phyloP scores from a whole-genome alignment of 2,329 filamentous ascomycete genomes.

The Apiospora pterosperma region DNA sequence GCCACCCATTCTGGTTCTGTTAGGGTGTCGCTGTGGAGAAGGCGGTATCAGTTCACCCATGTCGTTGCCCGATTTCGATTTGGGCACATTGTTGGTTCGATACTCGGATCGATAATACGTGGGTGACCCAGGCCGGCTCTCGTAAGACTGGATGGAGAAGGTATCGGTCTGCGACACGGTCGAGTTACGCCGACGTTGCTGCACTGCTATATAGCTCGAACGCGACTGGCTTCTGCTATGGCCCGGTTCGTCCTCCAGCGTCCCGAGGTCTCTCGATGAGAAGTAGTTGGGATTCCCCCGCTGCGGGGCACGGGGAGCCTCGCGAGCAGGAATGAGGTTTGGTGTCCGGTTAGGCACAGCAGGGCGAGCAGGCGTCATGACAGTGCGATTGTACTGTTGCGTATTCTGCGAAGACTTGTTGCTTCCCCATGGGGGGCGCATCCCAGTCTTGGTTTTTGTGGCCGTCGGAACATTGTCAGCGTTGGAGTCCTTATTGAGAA shows the following conservation, averaged over 20 bases:
- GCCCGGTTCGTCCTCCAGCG: constrained; percentile 18
- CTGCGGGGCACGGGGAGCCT: constrained; percentile 31
- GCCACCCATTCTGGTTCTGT: constrained; percentile 23
- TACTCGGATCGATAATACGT: constrained; percentile 13
- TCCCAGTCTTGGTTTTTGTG: constrained; percentile 18
- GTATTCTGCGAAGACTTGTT: constrained; percentile 17
- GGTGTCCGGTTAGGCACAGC: constrained; percentile 29
- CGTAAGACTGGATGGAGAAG: constrained; percentile 47
- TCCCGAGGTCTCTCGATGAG: constrained; percentile 34
- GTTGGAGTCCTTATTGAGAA: constrained; percentile 46
- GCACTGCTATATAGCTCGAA: constrained; percentile 47
- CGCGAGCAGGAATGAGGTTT: constrained; percentile 27
- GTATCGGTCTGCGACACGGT: constrained; percentile 54
- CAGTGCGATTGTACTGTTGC: constrained; percentile 8
- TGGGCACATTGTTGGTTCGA: constrained; percentile 9
- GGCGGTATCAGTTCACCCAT: constrained; percentile 8
- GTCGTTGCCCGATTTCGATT: constrained; percentile 13
- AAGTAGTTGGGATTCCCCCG: constrained; percentile 36
- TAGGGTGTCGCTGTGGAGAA: constrained; percentile 21
- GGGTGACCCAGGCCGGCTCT: constrained; percentile 42
- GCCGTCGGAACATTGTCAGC: constrained; percentile 19
- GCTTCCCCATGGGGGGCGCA: constrained; percentile 21
- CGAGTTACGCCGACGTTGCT: constrained; percentile 50
- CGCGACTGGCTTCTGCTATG: constrained; percentile 38
- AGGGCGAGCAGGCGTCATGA: constrained; percentile 19